Percentiles rank a stretch among this genome's conserved stretches.
Evolutionary conservation across 2,329 filamentous ascomycete genomes (phyloP).

Genomic region (Metarhizium rileyi): DNA sequence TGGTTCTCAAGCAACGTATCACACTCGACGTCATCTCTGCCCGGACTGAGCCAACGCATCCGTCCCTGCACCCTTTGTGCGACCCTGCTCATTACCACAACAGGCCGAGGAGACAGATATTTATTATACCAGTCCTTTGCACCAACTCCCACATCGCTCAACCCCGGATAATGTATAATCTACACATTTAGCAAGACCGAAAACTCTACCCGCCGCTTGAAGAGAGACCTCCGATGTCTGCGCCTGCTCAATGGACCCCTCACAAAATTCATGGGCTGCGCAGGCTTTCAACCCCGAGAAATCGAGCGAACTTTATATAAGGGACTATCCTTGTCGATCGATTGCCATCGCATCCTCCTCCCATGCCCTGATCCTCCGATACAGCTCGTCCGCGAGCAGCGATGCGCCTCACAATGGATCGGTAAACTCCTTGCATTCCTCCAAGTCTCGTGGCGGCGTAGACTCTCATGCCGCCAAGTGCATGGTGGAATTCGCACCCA

Average conservation of each 20-base stretch:
- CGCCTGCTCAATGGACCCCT: constrained; percentile 35
- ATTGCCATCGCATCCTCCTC: constrained; percentile 75
- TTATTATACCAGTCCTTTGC: no score
- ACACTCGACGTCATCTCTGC: not conserved
- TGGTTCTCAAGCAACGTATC: not conserved
- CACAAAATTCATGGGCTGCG: constrained; percentile 33
- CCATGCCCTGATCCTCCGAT: constrained; percentile 76
- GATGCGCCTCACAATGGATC: constrained; percentile 51
- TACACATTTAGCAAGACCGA: constrained; percentile 7
- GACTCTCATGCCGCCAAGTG: constrained; percentile 50
- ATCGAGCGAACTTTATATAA: constrained; percentile 71
- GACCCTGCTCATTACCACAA: not conserved
- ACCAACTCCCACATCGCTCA: not conserved
- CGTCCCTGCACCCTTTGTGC: not conserved
- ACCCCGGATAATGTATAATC: constrained; percentile 12
- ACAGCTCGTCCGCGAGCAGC: constrained; percentile 53
- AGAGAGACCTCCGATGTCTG: constrained; percentile 7
- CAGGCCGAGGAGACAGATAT: not conserved
- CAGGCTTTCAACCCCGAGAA: constrained; percentile 42
- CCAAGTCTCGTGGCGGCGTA: constrained; percentile 32
- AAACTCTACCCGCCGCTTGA: constrained; percentile 4
- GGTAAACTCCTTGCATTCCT: constrained; percentile 40
- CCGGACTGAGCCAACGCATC: not conserved
- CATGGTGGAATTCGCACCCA: constrained; percentile 76
- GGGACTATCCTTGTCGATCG: constrained; percentile 77